Evolutionary conservation across 1,284 basidiomycete species (phyloP), one percentile per base, ranked within the genome.

Genomic region (Chondrostereum purpureum): DNA sequence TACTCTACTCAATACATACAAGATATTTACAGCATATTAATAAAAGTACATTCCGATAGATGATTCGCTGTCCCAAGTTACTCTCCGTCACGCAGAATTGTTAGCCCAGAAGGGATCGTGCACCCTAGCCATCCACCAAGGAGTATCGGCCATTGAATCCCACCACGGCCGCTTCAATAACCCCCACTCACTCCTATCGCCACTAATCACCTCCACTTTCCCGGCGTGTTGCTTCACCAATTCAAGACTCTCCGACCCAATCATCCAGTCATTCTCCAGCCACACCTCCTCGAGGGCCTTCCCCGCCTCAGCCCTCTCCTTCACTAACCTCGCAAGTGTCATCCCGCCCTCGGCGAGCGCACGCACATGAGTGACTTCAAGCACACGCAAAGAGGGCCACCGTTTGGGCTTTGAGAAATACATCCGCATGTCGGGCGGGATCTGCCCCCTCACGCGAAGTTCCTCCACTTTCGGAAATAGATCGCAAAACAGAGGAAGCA

Each of bases 71-170:
- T 31, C 27, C n/a, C 27, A 31, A 31, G 27, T 8, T 41, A 19
- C 22, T 10, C 16, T 41, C 5, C 8, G n/a, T 13, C 12, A 12
- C 10, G 5, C 11, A 20, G 39, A 5, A 16, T 21, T 21, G 19
- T 12, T 18, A 10, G 16, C 11, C 21, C 11, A 13, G 14, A 41
- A 21, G 17, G 39, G 16, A 21, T 13, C 21, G 10, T 18, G 12
- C 17, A 41, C 39, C n/a, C 21, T 8, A 8, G 36, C 36, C 36
- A 37, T 14, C 36, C 36, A 37, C 36, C 36, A 37, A 13, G 36
- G 36, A 8, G 36, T 37, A 13, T 14, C 36, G 10, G 10, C 10
- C 36, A 17, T 37, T 10, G 36, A 8, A 8, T 14, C 36, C 36
- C 36, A 37, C 36, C 36, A 37, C 8, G 36, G 36, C 13, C 36